A percentile compares a stretch with the other conserved stretches of the same genome.
Evolutionary conservation across 768 basidiomycete genomes (phyloP).

Genomic region (Sporobolomyces phaffii): DNA sequence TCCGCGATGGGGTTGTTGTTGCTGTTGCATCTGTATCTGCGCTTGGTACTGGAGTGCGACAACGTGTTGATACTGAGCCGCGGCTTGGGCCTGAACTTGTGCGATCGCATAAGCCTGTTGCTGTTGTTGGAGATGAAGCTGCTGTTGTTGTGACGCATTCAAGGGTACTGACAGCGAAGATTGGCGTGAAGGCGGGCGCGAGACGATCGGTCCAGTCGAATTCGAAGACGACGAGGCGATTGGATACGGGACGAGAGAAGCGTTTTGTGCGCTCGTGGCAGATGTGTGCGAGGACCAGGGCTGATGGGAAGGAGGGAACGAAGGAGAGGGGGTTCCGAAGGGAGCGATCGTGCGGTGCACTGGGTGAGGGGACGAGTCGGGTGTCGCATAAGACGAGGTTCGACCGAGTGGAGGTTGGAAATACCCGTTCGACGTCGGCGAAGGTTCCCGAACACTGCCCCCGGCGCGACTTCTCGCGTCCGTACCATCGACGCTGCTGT

Average conservation of each 20-base stretch:
- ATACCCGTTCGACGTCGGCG: not conserved
- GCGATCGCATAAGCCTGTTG: slow-evolving; percentile 24
- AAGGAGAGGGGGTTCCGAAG: not conserved
- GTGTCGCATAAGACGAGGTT: not conserved
- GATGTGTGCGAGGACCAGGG: not conserved
- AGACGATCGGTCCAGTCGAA: not conserved
- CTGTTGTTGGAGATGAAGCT: slow-evolving; percentile 22
- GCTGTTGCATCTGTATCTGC: slow-evolving; percentile 7
- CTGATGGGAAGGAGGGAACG: too few relatives aligned
- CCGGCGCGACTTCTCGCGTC: not conserved
- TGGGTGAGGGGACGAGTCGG: slow-evolving; percentile 11
- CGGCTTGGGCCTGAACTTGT: slow-evolving; percentile 31
- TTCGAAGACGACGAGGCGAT: not conserved
- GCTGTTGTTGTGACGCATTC: not conserved
- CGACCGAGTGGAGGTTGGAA: not conserved
- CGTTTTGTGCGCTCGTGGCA: not conserved
- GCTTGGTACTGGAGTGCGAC: slow-evolving; percentile 26
- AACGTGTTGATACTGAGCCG: slow-evolving; percentile 32
- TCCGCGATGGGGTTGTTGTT: not conserved
- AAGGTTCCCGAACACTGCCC: not conserved
- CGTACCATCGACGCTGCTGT: not conserved
- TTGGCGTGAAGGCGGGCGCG: slow-evolving; percentile 19
- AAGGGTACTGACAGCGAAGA: slow-evolving; percentile 24
- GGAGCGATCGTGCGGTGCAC: not conserved
- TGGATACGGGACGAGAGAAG: slow-evolving; percentile 3